phyloP scores from a whole-genome alignment of 768 basidiomycete species.

The Gloeophyllum trabeum region DNA sequence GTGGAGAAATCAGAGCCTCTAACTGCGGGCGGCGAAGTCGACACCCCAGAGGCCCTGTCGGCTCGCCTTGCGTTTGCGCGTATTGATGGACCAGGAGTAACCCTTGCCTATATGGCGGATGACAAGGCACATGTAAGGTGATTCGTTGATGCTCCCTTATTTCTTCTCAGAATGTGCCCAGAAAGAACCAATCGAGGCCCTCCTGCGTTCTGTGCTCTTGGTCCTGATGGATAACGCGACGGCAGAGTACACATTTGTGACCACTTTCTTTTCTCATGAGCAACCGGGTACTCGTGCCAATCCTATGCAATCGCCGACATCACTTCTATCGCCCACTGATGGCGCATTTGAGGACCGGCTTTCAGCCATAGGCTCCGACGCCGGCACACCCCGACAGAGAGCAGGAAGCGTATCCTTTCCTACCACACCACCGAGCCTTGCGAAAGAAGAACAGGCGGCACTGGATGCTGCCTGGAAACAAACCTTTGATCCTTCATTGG shows the following conservation, averaged over 20 bases:
- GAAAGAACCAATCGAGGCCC: conserved; percentile 78
- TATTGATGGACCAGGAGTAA: conserved; percentile 71
- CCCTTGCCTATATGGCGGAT: conserved; percentile 82
- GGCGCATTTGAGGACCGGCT: conserved; percentile 24
- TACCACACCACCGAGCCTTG: conserved; percentile 15
- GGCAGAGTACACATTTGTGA: conserved; percentile 83
- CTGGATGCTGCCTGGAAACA: conserved; percentile 79
- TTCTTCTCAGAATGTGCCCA: conserved; percentile 20
- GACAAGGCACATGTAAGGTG: conserved; percentile 51
- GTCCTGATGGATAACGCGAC: conserved; percentile 94
- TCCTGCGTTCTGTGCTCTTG: conserved; percentile 76
- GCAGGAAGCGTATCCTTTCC: not conserved
- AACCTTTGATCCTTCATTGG: conserved; percentile 83
- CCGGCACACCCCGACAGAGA: conserved; percentile 13
- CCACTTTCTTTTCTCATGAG: conserved; percentile 59
- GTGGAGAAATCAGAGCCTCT: conserved; percentile 62
- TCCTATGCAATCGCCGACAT: conserved; percentile 24
- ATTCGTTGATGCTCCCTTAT: conserved; percentile 3
- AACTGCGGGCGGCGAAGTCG: conserved; percentile 30
- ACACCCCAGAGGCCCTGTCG: conserved; percentile 29
- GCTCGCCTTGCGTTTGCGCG: conserved; percentile 56
- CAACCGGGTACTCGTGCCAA: conserved; percentile 22
- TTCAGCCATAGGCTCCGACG: conserved; percentile 41
- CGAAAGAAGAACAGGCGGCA: conserved; percentile 48
- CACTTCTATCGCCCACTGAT: conserved; percentile 31